Evolutionary conservation across 2,329 filamentous ascomycete species (phyloP).

Genomic region (Bipolaris zeicola): DNA sequence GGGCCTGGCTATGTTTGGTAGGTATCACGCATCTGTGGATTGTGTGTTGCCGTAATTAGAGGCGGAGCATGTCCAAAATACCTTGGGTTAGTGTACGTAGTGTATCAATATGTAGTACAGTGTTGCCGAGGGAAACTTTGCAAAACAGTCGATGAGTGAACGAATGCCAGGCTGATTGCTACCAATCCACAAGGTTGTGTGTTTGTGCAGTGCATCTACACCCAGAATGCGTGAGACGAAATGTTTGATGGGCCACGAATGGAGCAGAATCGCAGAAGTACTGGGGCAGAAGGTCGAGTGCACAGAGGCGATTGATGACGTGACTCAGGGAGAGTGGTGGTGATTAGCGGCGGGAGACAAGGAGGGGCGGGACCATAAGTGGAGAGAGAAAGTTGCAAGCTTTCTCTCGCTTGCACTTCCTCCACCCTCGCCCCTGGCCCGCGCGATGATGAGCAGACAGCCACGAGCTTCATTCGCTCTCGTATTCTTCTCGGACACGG

Average conservation of each 20-base stretch:
- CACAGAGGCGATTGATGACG: not conserved
- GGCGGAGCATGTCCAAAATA: not conserved
- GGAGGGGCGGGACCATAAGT: not conserved
- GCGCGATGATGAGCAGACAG: not conserved
- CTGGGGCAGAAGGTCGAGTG: too few relatives aligned
- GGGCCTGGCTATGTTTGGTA: too few relatives aligned
- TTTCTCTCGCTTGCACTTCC: not conserved
- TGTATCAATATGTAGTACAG: not conserved
- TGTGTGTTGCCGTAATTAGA: not conserved
- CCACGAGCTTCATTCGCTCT: constrained; percentile 1
- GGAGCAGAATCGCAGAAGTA: not conserved
- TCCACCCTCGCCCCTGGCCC: not conserved
- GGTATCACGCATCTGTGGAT: not conserved
- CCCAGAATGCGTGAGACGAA: not conserved
- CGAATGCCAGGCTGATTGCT: not conserved
- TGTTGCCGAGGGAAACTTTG: not conserved
- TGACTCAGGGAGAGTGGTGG: not conserved
- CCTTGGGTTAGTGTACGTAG: not conserved
- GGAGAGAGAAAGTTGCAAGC: not conserved
- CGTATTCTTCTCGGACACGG: not conserved
- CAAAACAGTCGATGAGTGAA: not conserved
- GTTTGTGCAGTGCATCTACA: not conserved
- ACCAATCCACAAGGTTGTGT: not conserved
- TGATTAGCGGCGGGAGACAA: not conserved
- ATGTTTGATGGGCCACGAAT: not conserved